A percentile compares a stretch with the other conserved stretches of the same genome.
These are phyloP conservation scores for Hamamelis virginiana DNA, from an alignment of 164 flowering plant species.

Conservation along the genomic window DNA sequence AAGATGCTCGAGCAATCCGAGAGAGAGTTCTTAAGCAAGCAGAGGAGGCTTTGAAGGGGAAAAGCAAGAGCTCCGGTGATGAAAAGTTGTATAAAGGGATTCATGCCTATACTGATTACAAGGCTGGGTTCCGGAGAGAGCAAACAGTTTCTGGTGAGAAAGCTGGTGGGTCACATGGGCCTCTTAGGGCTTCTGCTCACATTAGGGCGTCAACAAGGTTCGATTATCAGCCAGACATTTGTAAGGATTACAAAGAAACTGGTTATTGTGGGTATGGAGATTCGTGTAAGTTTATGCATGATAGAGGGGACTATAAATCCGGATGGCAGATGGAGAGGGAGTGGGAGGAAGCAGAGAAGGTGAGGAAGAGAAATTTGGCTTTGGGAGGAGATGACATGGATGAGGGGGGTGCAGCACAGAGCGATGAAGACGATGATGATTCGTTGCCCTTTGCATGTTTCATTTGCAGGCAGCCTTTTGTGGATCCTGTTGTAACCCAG, in stretches of 20 bases:
- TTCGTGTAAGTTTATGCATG: constrained; percentile 97
- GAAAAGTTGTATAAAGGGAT: constrained; percentile 82
- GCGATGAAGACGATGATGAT: constrained; percentile 72
- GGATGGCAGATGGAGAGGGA: constrained; percentile 97
- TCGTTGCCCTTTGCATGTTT: constrained; percentile 83
- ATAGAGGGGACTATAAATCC: constrained; percentile 93
- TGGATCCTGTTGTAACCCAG: constrained; percentile 87
- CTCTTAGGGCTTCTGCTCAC: constrained; percentile 96
- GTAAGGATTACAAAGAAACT: constrained; percentile 95
- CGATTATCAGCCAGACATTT: constrained; percentile 96
- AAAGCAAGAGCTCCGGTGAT: constrained; percentile 34
- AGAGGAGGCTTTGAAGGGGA: constrained; percentile 62
- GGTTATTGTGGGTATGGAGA: constrained; percentile 99
- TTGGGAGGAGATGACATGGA: constrained; percentile 48
- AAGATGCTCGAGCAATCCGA: constrained; percentile 78
- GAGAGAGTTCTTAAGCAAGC: constrained; percentile 85
- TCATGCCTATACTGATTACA: constrained; percentile 73
- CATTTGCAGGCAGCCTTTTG: constrained; percentile 77
- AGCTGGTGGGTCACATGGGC: constrained; percentile 94
- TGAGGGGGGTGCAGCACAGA: constrained; percentile 34
- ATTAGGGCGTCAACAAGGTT: constrained; percentile 79
- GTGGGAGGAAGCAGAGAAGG: constrained; percentile 87
- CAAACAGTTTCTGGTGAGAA: constrained; percentile 86
- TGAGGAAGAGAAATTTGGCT: constrained; percentile 73
- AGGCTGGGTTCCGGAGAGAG: constrained; percentile 88